Conservation (phyloP, 2,329 filamentous ascomycete genomes). For the Fusarium odoratissimum region DNA sequence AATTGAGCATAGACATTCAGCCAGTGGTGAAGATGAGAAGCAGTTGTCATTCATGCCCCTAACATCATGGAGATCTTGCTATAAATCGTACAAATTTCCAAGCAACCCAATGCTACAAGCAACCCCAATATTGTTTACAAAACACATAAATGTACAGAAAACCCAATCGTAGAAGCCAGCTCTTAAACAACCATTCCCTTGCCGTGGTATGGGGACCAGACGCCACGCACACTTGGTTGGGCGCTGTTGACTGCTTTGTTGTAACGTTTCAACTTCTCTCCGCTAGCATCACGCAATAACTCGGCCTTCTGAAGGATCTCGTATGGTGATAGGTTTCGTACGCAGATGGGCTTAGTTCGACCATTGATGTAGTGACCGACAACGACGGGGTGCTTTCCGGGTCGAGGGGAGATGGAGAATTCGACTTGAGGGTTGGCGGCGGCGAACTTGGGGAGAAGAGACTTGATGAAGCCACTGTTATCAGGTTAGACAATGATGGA, state of each 20-base stretch:
- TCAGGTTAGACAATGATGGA: slow-evolving; percentile 41
- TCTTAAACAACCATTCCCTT: slow-evolving; percentile 64
- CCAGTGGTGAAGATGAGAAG: background rate
- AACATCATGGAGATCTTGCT: slow-evolving; percentile 36
- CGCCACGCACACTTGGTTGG: slow-evolving; percentile 74
- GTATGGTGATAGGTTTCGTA: slow-evolving; percentile 83
- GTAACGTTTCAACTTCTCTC: slow-evolving; percentile 75
- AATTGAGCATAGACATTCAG: background rate
- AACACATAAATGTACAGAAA: slow-evolving; percentile 43
- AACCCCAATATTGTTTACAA: slow-evolving; percentile 44
- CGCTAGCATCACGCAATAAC: slow-evolving; percentile 77
- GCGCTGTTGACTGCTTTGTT: slow-evolving; percentile 74
- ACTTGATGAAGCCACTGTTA: slow-evolving; percentile 81
- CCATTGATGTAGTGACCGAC: slow-evolving; percentile 95
- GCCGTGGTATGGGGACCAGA: slow-evolving; percentile 78
- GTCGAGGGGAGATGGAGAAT: slow-evolving; percentile 89
- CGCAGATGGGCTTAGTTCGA: slow-evolving; percentile 84
- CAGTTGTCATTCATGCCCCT: slow-evolving; percentile 28
- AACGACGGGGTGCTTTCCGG: slow-evolving; percentile 89
- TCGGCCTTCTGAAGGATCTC: slow-evolving; percentile 85
- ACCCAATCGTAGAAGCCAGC: slow-evolving; percentile 3
- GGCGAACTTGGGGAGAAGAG: slow-evolving; percentile 81
- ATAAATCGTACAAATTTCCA: slow-evolving; percentile 45
- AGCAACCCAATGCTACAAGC: slow-evolving; percentile 46
- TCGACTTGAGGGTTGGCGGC: slow-evolving; percentile 87